Evolutionary conservation across 2,329 filamentous ascomycete genomes (phyloP), one percentile per base, ranked within the genome.

Genomic region (Thermomyces lanuginosus): DNA sequence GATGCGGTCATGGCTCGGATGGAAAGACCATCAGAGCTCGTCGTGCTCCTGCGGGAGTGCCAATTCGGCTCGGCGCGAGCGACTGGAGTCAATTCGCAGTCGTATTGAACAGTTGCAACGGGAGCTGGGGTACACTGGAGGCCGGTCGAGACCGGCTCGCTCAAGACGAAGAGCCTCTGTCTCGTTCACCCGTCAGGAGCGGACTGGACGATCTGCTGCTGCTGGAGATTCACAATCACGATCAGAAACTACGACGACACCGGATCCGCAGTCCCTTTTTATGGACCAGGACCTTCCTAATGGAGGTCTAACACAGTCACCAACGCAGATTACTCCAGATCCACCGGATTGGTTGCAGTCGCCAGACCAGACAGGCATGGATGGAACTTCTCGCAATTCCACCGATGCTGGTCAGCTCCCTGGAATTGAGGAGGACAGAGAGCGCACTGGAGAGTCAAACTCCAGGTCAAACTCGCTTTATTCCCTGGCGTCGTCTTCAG

Each of bases 401-500:
- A 29, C 21, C 28, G 22, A 34, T 33, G 31, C 21, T 12, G 16
- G 23, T 22, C 27, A 8, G 37, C 35, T 12, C 25, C 22, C 25
- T 16, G 26, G 21, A 21, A 28, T 24, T 31, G 34, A 28, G 36
- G 36, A 16, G 37, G 42, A 33, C 16, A 43, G 40, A 15, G n/a
- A n/a, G n/a, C n/a, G n/a, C n/a, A n/a, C n/a, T n/a, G n/a, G n/a
- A n/a, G n/a, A n/a, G n/a, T n/a, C n/a, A n/a, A 40, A 38, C 20
- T 57, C 53, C 6, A 48, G 49, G 14, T 47, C 53, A 28, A 51
- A 55, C 30, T 56, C 54, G 2, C 37, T 56, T 2, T 50, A 53
- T 21, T 57, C 54, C 20, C 51, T 37, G 6, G 43, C 48, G 21
- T 51, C 51, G 11, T 56, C 52, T 20, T 48, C 53, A 5, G 46